These are phyloP conservation scores for Coniosporium apollinis DNA, from an alignment of 495 filamentous ascomycete genomes.

Conservation along the genomic window DNA sequence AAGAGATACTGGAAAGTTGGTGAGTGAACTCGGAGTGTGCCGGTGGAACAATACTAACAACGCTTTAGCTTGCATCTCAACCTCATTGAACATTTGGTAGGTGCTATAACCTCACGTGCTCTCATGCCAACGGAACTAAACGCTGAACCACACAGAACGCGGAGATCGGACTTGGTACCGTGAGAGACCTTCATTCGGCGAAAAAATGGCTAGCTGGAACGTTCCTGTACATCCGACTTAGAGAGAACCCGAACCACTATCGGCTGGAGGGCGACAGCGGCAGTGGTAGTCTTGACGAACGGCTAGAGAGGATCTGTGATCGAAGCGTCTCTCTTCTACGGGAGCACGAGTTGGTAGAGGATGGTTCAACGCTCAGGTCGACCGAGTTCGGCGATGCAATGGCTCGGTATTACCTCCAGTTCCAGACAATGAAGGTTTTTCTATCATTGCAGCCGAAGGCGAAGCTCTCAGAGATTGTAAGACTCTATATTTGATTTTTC, in stretches of 20 bases:
- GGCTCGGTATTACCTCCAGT: conserved; percentile 85
- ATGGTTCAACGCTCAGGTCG: conserved; percentile 33
- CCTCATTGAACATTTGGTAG: conserved; percentile 65
- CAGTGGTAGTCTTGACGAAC: conserved; percentile 41
- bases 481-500: conserved; percentile 13
- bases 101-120: neutral
- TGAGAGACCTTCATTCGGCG: conserved; percentile 52
- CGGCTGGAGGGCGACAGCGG: conserved; percentile 44
- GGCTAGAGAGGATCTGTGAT: conserved; percentile 64
- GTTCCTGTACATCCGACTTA: conserved; percentile 71
- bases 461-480: conserved; percentile 54
- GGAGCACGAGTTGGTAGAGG: conserved; percentile 38
- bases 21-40: conserved; percentile 5
- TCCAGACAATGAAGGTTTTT: conserved; percentile 71
- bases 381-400: conserved; percentile 79
- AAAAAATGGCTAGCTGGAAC: conserved; percentile 73
- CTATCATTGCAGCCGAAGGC: conserved; percentile 44
- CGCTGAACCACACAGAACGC: conserved; percentile 39
- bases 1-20: conserved; percentile 73
- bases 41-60: conserved; percentile 4
- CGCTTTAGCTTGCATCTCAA: conserved; percentile 53
- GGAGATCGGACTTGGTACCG: conserved; percentile 73
- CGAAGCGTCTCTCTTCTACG: conserved; percentile 58
- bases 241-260: conserved; percentile 67
- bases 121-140: neutral